Percentiles rank a stretch among this genome's conserved stretches.
These are phyloP conservation scores for Heliocybe sulcata DNA, from an alignment of 1,284 basidiomycete genomes.

Conservation along the genomic window DNA sequence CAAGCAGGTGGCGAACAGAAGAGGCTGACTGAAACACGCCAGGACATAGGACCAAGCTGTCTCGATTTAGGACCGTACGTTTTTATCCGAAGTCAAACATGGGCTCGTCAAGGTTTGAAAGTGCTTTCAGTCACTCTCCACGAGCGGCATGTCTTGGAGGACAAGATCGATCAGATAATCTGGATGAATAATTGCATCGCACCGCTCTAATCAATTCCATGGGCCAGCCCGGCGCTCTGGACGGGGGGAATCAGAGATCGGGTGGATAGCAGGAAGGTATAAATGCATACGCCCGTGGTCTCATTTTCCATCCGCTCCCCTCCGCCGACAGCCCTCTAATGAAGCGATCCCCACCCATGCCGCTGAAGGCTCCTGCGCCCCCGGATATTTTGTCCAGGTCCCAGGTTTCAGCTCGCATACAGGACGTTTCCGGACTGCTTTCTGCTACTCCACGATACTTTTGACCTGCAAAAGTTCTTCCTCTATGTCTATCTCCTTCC, in stretches of 20 bases:
- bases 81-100: neutral
- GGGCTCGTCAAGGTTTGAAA: neutral
- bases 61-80: neutral
- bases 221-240: neutral
- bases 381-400: neutral
- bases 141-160: neutral
- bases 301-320: neutral
- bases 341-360: neutral
- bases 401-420: too few relatives aligned
- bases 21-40: neutral
- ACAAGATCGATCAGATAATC: constrained; percentile 1
- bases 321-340: neutral
- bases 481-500: too few relatives aligned
- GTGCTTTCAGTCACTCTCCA: neutral
- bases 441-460: too few relatives aligned
- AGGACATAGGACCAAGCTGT: neutral
- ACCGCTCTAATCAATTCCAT: neutral
- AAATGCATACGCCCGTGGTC: neutral
- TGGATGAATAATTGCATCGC: neutral
- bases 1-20: neutral
- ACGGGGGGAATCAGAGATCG: too few relatives aligned
- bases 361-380: neutral
- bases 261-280: neutral
- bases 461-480: too few relatives aligned
- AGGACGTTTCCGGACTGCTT: too few relatives aligned